Conservation (phyloP, 768 basidiomycete genomes). For the Pisolithus tinctorius region DNA sequence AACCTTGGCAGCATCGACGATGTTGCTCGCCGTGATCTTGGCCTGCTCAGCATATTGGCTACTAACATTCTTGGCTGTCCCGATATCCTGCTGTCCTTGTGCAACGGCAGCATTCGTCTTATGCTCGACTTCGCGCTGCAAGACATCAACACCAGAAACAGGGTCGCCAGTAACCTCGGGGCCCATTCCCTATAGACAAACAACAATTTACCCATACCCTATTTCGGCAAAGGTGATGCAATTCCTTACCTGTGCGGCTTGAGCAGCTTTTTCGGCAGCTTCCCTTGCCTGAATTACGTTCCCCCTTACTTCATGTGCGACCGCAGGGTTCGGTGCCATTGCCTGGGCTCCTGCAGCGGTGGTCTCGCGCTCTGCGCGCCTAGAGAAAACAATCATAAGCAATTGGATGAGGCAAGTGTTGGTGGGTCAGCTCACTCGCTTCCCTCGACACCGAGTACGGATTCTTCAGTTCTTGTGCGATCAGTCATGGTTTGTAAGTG, state of each 20-base stretch:
- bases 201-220: not conserved
- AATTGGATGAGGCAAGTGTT: constrained; percentile 3
- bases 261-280: constrained; percentile 47
- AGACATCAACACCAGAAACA: constrained; percentile 29
- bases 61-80: constrained; percentile 38
- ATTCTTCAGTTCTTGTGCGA: not conserved
- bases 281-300: constrained; percentile 40
- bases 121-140: constrained; percentile 29
- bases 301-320: constrained; percentile 39
- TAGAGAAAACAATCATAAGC: constrained; percentile 3
- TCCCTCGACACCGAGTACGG: constrained; percentile 35
- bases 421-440: constrained; percentile 23
- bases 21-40: constrained; percentile 38
- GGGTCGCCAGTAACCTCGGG: constrained; percentile 30
- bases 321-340: constrained; percentile 36
- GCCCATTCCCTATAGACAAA: constrained; percentile 23
- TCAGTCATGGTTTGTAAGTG: constrained; percentile 5
- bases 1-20: constrained; percentile 42
- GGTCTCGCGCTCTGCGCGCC: constrained; percentile 38
- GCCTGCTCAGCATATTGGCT: constrained; percentile 50
- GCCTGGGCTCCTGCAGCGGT: constrained; percentile 49
- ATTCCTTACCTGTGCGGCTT: constrained; percentile 41
- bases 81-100: constrained; percentile 48
- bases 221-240: not conserved
- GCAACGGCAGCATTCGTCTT: constrained; percentile 49